phyloP scores from a whole-genome alignment of 768 basidiomycete genomes.

The Hygrocybe coccinea region DNA sequence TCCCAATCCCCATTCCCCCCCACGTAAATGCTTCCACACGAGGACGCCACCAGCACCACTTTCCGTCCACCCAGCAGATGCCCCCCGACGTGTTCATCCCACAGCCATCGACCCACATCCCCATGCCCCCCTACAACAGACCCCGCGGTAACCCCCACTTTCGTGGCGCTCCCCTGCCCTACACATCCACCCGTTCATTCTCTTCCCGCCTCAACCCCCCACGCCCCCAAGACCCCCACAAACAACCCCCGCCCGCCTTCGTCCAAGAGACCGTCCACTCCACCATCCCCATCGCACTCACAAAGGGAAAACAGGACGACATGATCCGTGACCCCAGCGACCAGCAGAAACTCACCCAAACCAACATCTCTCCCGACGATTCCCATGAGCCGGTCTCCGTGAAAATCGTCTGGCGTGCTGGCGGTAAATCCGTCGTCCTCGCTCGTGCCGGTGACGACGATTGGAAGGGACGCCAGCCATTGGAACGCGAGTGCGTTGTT shows the following conservation, averaged over 20 bases:
- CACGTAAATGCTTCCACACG: slow-evolving; percentile 12
- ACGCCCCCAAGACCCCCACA: slow-evolving; percentile 46
- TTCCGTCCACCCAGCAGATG: slow-evolving; percentile 23
- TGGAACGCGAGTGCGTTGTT: slow-evolving; percentile 59
- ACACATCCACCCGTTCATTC: slow-evolving; percentile 44
- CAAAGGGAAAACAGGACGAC: slow-evolving; percentile 26
- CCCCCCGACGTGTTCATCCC: slow-evolving; percentile 1
- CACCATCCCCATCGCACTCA: slow-evolving; percentile 54
- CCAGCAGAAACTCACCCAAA: slow-evolving; percentile 18
- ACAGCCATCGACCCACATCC: slow-evolving; percentile 8
- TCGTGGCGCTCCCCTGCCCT: slow-evolving; percentile 33
- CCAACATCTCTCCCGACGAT: slow-evolving; percentile 21
- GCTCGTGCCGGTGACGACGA: slow-evolving; percentile 70
- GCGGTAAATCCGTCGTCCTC: slow-evolving; percentile 58
- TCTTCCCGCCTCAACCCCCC: slow-evolving; percentile 28
- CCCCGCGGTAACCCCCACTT: slow-evolving; percentile 26
- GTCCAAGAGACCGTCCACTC: slow-evolving; percentile 57
- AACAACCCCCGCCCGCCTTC: slow-evolving; percentile 36
- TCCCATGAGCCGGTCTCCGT: slow-evolving; percentile 35
- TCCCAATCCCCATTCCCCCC: slow-evolving; percentile 35
- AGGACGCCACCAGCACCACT: slow-evolving; percentile 18
- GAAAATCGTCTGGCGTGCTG: slow-evolving; percentile 62
- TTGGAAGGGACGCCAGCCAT: slow-evolving; percentile 64
- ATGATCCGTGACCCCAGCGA: slow-evolving; percentile 7
- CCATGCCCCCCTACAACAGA: slow-evolving; percentile 5